Evolutionary conservation across 305 asterid species (phyloP).

Genomic region (Fraxinus baroniana): DNA sequence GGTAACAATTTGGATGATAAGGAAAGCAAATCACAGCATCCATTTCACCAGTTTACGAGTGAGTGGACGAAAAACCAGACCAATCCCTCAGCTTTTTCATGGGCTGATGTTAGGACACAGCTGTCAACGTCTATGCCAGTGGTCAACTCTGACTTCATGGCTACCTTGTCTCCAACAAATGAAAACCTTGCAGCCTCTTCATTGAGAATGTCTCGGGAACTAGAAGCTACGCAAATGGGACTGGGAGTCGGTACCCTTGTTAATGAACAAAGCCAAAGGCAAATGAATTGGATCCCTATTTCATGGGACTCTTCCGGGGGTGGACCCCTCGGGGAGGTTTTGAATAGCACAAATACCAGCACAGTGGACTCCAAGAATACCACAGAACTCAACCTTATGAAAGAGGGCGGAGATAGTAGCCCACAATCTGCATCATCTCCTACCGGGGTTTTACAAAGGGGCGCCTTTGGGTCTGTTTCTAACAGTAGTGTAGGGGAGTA

Average conservation of each 20-base stretch:
- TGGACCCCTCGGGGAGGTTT: constrained; percentile 92
- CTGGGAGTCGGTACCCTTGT: constrained; percentile 42
- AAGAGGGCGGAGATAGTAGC: constrained; percentile 59
- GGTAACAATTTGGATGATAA: constrained; percentile 20
- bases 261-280: constrained; percentile 36
- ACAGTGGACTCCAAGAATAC: constrained; percentile 36
- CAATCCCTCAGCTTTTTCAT: constrained; percentile 31
- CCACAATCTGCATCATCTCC: constrained; percentile 66
- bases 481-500: constrained; percentile 74
- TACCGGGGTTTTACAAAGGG: constrained; percentile 80
- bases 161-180: constrained; percentile 52
- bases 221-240: constrained; percentile 57
- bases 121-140: constrained; percentile 77
- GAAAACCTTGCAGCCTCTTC: constrained; percentile 46
- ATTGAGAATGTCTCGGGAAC: constrained; percentile 39
- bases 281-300: constrained; percentile 59
- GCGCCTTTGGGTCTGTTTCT: constrained; percentile 60
- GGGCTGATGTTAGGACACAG: constrained; percentile 55
- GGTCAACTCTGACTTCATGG: constrained; percentile 48
- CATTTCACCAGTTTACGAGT: constrained; percentile 54
- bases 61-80: constrained; percentile 55
- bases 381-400: constrained; percentile 56
- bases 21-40: constrained; percentile 36
- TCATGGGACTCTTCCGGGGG: constrained; percentile 76
- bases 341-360: constrained; percentile 43